Base-by-base conservation (phyloP, 2,329 filamentous ascomycete species). In the Xylariales sp. region DNA sequence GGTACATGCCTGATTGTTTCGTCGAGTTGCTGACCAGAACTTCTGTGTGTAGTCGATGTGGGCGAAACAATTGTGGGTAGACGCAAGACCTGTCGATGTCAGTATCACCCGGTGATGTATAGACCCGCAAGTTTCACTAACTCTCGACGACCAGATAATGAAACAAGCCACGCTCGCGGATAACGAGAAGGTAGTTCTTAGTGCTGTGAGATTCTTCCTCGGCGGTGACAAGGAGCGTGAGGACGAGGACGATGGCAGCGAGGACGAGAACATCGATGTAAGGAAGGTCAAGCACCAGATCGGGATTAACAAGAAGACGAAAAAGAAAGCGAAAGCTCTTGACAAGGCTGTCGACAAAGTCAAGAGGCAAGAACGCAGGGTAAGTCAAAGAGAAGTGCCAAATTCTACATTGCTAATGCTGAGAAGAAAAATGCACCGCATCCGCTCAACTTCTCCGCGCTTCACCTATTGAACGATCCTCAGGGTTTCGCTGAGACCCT, bases 181-280 rank as follows among this genome's bases (percentile, higher is more conserved):
- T 38, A 95, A 96, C 53, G 88, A 94, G 54, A 98, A 98, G 67
- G 89, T 97, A 3, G 80, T 93, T 19, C 73, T 86, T 5, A 88
- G 89, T 12, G 90, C 88, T 32, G 87, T 94, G 11, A 80, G 88
- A 18, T 98, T 97, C 71, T 98, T 98, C 70, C 74, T 98, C 1
- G 93, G 93, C 18, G 90, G 90, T 24, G 93, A 98, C 62, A 91
- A 95, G 63, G 93, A 97, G 65, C 80, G 90, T 51, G 93, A 98
- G 61, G 91, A 96, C 54, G 88, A 94, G 42, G 91, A 97, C 47
- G 88, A 94, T 49, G 88, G 82, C 63, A 90, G 86, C 57, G 86
- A 88, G 51, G 88, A 94, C 31, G 86, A 88, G 31, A 78, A 81
- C 2, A 69, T 80, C 12, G 89, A 97, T 60, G 76, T 98, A 52